phyloP scores from a whole-genome alignment of 108 stramenopile species.

The Asterionellopsis glacialis region DNA sequence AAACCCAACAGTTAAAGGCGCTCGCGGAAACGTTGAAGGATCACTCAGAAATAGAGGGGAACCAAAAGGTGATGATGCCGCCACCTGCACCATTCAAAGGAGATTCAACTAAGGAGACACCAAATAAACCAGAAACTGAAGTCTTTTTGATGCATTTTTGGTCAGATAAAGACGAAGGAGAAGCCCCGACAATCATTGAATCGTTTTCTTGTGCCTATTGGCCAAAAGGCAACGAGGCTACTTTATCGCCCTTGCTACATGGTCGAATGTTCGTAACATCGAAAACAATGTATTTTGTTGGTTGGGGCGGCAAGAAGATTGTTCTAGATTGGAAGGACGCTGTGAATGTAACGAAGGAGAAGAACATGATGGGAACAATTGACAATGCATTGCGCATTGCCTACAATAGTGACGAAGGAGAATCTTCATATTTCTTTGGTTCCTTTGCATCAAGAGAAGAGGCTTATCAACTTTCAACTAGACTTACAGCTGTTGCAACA shows the following conservation, averaged over 20 bases:
- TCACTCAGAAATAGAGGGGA: too few species aligned
- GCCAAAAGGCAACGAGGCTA: slow-evolving; percentile 26
- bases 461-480: slow-evolving; percentile 3
- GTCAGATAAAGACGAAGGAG: slow-evolving; percentile 9
- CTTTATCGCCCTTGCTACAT: slow-evolving; percentile 22
- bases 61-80: too few species aligned
- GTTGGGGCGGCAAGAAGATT: slow-evolving; percentile 35
- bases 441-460: slow-evolving; percentile 2
- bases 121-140: not conserved
- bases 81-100: too few species aligned
- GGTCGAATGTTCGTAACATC: slow-evolving; percentile 41
- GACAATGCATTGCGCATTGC: slow-evolving; percentile 19
- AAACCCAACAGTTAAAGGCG: too few species aligned
- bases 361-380: slow-evolving; percentile 20
- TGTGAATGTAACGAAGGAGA: slow-evolving; percentile 49
- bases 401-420: slow-evolving; percentile 1
- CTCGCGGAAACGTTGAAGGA: too few species aligned
- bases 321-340: slow-evolving; percentile 25
- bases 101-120: too few species aligned
- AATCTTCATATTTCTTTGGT: slow-evolving; percentile 11
- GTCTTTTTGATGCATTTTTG: not conserved
- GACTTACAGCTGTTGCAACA: too few species aligned
- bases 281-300: slow-evolving; percentile 34
- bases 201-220: slow-evolving; percentile 37
- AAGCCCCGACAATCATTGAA: slow-evolving; percentile 25